Evolutionary conservation across 202 grass and related monocot species (phyloP), one percentile per base, ranked within the genome.

Genomic region (Carex arenaria): DNA sequence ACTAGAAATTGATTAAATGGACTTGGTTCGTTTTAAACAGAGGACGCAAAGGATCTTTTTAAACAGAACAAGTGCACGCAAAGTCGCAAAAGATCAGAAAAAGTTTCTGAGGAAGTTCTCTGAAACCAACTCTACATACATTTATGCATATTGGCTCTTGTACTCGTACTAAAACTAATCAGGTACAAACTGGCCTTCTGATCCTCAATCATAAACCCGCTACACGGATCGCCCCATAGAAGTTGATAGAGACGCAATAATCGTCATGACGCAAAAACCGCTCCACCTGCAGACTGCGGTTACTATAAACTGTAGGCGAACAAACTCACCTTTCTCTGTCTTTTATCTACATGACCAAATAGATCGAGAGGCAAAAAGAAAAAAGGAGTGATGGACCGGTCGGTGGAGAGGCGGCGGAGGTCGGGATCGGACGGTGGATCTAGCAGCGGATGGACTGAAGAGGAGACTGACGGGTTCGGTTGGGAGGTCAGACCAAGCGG

Each of bases 401-500:
- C 51, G 30, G 15, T 45, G 53, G 74, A 62, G 87, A 90, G 83
- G 84, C 93, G 92, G 87, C 87, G 87, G 64, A 75, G 90, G 79
- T 94, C 92, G 68, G 92, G 85, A 82, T 97, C 95, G 19, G 92
- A 97, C 79, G 89, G 90, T 5, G 94, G 95, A 78, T 94, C 95
- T 63, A 97, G 95, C 85, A 90, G 95, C 75, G 87, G 95, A 22
- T 94, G 89, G 90, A 86, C 87, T 36, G 92, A 91, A 78, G 94
- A 89, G 15, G 88, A 84, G 38, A 84, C 83, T 20, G 85, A 88
- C 17, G 82, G 74, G 67, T 80, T 53, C 9, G 89, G 87, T 4
- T 98, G 88, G 88, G 95, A 94, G 89, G 89, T 94, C 34, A 86
- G 95, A 34, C 95, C 95, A 1, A 86, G 95, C 64, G 95, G 95